Base-by-base conservation (phyloP, 2,329 filamentous ascomycete species). In the Xylariaceae sp. region DNA sequence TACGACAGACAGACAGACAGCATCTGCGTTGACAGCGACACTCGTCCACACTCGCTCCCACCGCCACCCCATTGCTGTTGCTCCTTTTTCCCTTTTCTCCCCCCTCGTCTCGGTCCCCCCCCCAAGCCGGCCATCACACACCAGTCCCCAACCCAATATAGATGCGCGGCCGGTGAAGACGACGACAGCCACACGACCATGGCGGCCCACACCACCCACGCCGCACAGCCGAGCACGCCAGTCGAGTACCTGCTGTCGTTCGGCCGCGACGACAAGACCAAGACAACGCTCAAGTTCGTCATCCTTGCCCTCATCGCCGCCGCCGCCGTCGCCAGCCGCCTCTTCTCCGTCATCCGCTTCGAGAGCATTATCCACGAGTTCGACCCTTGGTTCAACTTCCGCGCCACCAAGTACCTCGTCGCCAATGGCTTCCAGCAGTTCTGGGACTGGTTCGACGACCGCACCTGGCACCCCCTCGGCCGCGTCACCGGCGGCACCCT, bases 331-430 rank as follows among this genome's bases (percentile, higher is more conserved):
- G 83, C 91, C 60, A 96, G 91, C 72, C 89, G 94, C 72, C 79
- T 99, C 61, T 99, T 99, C 80, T 96, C 90, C 65, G 94, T 99
- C 60, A 97, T 99, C 73, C 88, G 94, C 61, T 99, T 99, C 68
- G 94, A 99, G 75, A 96, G 90, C 75, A 99, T 99, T 67, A 99
- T 99, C 66, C 94, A 99, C 80, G 94, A 99, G 80, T 99, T 99
- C 75, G 94, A 99, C 74, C 94, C 94, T 33, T 99, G 94, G 94
- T 99, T 99, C 77, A 99, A 99, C 74, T 99, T 99, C 74, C 82
- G 94, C 71, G 94, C 94, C 59, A 97, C 94, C 49, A 97, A 97
- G 74, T 97, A 99, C 67, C 82, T 99, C 48, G 89, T 99, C 48
- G 83, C 92, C 67, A 83, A 99, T 84, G 94, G 94, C 63, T 97